Percentiles rank a stretch among this genome's conserved stretches.
phyloP scores from a whole-genome alignment of 257 asterid species.

The Prunella vulgaris region DNA sequence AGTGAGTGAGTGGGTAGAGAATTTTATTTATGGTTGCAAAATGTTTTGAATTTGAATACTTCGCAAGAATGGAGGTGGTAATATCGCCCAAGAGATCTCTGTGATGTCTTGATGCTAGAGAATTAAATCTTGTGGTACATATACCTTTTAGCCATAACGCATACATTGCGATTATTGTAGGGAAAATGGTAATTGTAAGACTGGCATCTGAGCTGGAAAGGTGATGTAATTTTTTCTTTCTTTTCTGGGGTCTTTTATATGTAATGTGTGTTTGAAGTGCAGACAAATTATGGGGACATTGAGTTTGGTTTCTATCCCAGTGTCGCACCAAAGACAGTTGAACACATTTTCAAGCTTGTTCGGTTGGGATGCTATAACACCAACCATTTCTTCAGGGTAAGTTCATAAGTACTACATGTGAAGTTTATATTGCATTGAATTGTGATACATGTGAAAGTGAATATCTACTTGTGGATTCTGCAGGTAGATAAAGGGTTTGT shows the following conservation, averaged over 20 bases:
- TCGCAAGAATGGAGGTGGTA: neutral
- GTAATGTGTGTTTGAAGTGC: slow-evolving; percentile 27
- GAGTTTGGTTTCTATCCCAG: slow-evolving; percentile 71
- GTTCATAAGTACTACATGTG: slow-evolving; percentile 1
- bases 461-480: slow-evolving; percentile 11
- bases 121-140: neutral
- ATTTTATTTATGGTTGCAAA: neutral
- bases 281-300: slow-evolving; percentile 67
- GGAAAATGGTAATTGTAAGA: neutral
- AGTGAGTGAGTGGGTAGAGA: neutral
- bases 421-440: neutral
- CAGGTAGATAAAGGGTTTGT: slow-evolving; percentile 98
- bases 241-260: neutral
- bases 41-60: slow-evolving; percentile 12
- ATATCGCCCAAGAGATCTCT: neutral
- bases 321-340: slow-evolving; percentile 82
- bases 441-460: slow-evolving; percentile 15
- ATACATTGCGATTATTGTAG: neutral
- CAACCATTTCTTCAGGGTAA: slow-evolving; percentile 92
- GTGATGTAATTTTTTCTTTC: neutral
- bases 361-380: slow-evolving; percentile 85
- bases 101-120: neutral
- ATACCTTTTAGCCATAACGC: neutral
- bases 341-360: slow-evolving; percentile 90
- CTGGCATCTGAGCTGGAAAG: neutral